Conservation (phyloP, 352 stramenopile species). For the Pythium vanterpoolii region DNA sequence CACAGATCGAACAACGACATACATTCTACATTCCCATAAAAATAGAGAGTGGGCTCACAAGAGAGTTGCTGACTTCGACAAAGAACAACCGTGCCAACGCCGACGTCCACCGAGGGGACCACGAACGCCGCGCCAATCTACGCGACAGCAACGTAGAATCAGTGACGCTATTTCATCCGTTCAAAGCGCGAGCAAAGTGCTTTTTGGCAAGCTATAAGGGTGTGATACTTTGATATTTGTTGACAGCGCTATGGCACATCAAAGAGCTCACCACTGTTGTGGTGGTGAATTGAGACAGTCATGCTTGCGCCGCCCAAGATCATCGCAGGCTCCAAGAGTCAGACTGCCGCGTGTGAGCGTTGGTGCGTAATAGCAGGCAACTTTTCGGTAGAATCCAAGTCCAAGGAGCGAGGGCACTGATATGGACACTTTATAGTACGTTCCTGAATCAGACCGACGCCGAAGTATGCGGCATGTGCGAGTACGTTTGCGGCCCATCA, state of each 20-base stretch:
- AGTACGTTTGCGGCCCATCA: slow-evolving; percentile 44
- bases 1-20: neutral
- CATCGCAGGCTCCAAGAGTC: slow-evolving; percentile 50
- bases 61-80: slow-evolving; percentile 1
- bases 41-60: slow-evolving; percentile 11
- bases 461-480: slow-evolving; percentile 66
- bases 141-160: neutral
- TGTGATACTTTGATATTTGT: neutral
- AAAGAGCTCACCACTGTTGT: neutral
- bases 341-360: slow-evolving; percentile 47
- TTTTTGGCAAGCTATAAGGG: neutral
- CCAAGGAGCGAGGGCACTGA: neutral
- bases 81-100: neutral
- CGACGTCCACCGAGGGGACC: neutral
- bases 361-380: slow-evolving; percentile 33
- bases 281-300: neutral
- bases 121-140: neutral
- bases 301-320: slow-evolving; percentile 37
- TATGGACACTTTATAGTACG: slow-evolving; percentile 31
- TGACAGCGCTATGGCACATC: neutral
- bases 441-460: slow-evolving; percentile 62
- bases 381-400: neutral
- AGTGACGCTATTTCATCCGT: neutral
- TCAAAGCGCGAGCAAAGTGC: neutral
- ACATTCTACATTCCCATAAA: slow-evolving; percentile 11